A percentile compares a stretch with the other conserved stretches of the same genome.
Conservation (phyloP, 257 asterid genomes). For the Echium plantagineum region DNA sequence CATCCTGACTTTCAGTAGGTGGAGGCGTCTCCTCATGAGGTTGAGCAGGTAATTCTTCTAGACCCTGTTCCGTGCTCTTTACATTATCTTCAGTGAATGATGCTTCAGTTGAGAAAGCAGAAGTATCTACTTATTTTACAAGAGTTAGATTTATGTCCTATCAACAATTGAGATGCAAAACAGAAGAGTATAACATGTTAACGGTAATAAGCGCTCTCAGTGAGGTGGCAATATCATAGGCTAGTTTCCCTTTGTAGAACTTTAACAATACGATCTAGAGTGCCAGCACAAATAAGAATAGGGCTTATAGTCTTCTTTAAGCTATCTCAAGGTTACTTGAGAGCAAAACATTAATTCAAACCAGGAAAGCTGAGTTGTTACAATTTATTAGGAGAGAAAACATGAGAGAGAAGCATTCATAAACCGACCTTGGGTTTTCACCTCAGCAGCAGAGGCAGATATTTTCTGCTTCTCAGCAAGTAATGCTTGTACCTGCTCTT, state of each 20-base stretch:
- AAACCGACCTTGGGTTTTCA: constrained; percentile 36
- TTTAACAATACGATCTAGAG: no score
- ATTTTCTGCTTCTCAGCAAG: constrained; percentile 16
- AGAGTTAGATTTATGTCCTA: background rate
- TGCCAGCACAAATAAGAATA: no score
- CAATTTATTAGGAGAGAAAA: background rate
- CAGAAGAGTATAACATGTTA: no score
- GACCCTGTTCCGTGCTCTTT: constrained; percentile 32
- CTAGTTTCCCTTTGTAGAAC: no score
- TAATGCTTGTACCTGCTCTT: constrained; percentile 30
- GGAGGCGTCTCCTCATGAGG: constrained; percentile 38
- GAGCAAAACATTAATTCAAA: background rate
- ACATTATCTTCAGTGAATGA: constrained; percentile 27
- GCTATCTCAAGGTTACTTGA: no score
- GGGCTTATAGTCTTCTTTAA: no score
- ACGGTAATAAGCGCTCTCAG: no score
- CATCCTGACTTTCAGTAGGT: constrained; percentile 12
- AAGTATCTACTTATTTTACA: constrained; percentile 15
- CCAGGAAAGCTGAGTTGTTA: background rate
- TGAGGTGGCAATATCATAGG: no score
- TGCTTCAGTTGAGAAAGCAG: constrained; percentile 31
- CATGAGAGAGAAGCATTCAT: background rate
- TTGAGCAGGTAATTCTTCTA: constrained; percentile 41
- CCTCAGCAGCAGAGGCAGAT: background rate
- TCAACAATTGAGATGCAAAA: background rate